Conservation (phyloP, 306 rosid species). For the Vicia villosa region DNA sequence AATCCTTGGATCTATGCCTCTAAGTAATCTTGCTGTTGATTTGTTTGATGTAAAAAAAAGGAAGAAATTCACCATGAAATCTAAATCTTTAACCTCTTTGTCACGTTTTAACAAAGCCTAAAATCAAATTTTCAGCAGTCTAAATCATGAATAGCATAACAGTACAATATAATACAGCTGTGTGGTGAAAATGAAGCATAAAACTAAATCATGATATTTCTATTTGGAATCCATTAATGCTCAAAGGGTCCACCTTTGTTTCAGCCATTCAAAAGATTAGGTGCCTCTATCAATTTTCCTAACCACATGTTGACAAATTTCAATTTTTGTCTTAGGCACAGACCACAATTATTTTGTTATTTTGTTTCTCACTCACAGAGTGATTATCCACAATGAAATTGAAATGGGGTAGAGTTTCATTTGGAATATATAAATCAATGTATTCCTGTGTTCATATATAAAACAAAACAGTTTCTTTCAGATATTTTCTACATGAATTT, state of each 20-base stretch:
- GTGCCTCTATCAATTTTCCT: not conserved
- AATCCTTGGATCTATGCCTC: too few species aligned
- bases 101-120: not conserved
- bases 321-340: not conserved
- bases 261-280: conserved; percentile 1
- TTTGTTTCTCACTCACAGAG: not conserved
- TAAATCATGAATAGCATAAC: not conserved
- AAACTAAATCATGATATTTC: not conserved
- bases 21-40: not conserved
- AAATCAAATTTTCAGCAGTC: conserved; percentile 13
- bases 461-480: not conserved
- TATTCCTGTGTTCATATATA: not conserved
- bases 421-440: not conserved
- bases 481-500: not conserved
- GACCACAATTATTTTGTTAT: not conserved
- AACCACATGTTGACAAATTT: not conserved
- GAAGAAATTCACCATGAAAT: not conserved
- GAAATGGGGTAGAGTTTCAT: not conserved
- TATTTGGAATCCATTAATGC: conserved; percentile 35
- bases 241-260: conserved; percentile 23
- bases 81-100: too few species aligned
- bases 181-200: conserved; percentile 18
- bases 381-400: not conserved
- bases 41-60: not conserved
- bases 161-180: not conserved